Conservation (phyloP, 2,329 filamentous ascomycete species). For the Calonectria crousiana region DNA sequence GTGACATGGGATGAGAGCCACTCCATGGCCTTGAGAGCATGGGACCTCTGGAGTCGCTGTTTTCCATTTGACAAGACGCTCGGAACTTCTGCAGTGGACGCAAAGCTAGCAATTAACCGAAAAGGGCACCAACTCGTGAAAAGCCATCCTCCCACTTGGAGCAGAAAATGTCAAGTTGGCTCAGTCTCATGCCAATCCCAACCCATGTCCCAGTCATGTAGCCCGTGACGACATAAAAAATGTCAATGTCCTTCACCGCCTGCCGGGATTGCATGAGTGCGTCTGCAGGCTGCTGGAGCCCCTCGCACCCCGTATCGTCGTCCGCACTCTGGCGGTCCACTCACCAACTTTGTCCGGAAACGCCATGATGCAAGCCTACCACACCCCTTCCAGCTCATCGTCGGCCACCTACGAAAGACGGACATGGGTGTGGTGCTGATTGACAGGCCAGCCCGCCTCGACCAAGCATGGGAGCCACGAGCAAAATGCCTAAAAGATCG, state of each 20-base stretch:
- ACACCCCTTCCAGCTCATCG: slow-evolving; percentile 19
- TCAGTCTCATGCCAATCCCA: slow-evolving; percentile 14
- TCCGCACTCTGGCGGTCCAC: slow-evolving; percentile 27
- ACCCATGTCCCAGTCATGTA: slow-evolving; percentile 11
- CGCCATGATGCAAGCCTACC: slow-evolving; percentile 32
- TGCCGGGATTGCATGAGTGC: slow-evolving; percentile 37
- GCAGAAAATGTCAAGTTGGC: slow-evolving; percentile 11
- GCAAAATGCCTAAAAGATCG: slow-evolving; percentile 32
- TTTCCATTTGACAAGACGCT: slow-evolving; percentile 13
- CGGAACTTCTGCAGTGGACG: not conserved
- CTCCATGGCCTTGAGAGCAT: slow-evolving; percentile 9
- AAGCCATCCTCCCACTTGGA: slow-evolving; percentile 1
- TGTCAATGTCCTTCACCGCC: slow-evolving; percentile 39
- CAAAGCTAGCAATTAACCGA: slow-evolving; percentile 5
- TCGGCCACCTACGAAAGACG: slow-evolving; percentile 27
- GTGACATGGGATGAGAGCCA: slow-evolving; percentile 15
- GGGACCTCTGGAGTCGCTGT: slow-evolving; percentile 2
- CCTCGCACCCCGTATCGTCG: slow-evolving; percentile 28
- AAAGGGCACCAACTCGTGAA: slow-evolving; percentile 2
- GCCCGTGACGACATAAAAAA: slow-evolving; percentile 29
- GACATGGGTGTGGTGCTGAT: slow-evolving; percentile 36
- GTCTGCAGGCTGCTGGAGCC: slow-evolving; percentile 36
- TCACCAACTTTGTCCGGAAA: slow-evolving; percentile 29
- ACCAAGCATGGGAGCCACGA: slow-evolving; percentile 45
- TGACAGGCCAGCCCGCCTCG: slow-evolving; percentile 39